Percentiles rank a stretch among this genome's conserved stretches.
phyloP scores from a whole-genome alignment of 129 eudicot species.

The Erigeron canadensis region DNA sequence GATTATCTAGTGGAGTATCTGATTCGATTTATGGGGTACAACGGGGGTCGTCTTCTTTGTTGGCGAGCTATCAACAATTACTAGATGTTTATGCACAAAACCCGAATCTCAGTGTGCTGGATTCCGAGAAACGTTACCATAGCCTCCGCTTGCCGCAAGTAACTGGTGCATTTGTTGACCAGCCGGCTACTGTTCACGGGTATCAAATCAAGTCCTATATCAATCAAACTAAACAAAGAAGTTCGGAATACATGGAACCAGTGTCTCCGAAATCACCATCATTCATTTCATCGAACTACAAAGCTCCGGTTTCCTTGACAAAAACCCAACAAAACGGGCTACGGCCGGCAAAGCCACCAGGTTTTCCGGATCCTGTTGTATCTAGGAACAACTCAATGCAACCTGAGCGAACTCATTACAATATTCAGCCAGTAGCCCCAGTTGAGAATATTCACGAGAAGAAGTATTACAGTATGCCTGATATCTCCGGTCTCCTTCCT shows the following conservation, averaged over 20 bases:
- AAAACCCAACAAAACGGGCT: slow-evolving; percentile 57
- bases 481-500: slow-evolving; percentile 73
- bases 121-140: slow-evolving; percentile 82
- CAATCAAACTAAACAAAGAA: slow-evolving; percentile 44
- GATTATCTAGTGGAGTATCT: slow-evolving; percentile 24
- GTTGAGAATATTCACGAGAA: slow-evolving; percentile 52
- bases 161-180: slow-evolving; percentile 47
- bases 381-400: slow-evolving; percentile 65
- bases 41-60: slow-evolving; percentile 47
- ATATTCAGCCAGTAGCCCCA: slow-evolving; percentile 26
- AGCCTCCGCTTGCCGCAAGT: slow-evolving; percentile 68
- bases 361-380: slow-evolving; percentile 70
- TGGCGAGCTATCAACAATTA: slow-evolving; percentile 54
- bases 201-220: slow-evolving; percentile 58
- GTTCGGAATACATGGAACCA: slow-evolving; percentile 37
- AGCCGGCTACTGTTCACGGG: slow-evolving; percentile 90
- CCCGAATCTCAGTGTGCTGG: slow-evolving; percentile 43
- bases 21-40: slow-evolving; percentile 57
- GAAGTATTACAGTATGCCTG: slow-evolving; percentile 91
- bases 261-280: slow-evolving; percentile 50
- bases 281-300: slow-evolving; percentile 39
- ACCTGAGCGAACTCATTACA: slow-evolving; percentile 46
- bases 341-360: slow-evolving; percentile 68
- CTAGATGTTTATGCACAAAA: slow-evolving; percentile 53
- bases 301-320: slow-evolving; percentile 47